Conservation (phyloP, 179 eudicot species). For the Vitellaria paradoxa region DNA sequence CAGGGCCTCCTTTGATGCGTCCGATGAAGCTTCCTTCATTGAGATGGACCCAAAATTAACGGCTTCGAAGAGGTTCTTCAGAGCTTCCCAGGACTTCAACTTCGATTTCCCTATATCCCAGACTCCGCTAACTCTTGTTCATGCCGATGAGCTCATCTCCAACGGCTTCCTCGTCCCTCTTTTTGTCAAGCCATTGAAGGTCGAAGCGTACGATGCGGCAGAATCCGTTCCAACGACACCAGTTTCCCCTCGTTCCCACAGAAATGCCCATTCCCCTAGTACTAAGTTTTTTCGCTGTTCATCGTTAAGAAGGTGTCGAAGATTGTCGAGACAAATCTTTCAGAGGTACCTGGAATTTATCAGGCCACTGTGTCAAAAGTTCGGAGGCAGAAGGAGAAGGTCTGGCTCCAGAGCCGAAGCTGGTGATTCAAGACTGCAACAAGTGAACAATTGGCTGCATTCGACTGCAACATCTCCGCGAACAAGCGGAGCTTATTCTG, state of each 20-base stretch:
- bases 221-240: constrained; percentile 23
- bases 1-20: constrained; percentile 51
- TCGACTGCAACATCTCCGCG: constrained; percentile 55
- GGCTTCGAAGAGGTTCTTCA: constrained; percentile 61
- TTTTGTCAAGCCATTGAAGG: constrained; percentile 27
- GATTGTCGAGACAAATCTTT: constrained; percentile 47
- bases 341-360: constrained; percentile 47
- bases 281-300: constrained; percentile 35
- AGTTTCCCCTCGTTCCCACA: constrained; percentile 19
- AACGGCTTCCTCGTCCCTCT: constrained; percentile 59
- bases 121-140: constrained; percentile 40
- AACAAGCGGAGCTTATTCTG: constrained; percentile 50
- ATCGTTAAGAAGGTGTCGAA: constrained; percentile 58
- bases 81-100: constrained; percentile 41
- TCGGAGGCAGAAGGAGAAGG: constrained; percentile 26
- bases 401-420: constrained; percentile 28
- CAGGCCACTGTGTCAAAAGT: constrained; percentile 40
- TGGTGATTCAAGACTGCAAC: constrained; percentile 19
- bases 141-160: constrained; percentile 74
- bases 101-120: constrained; percentile 45
- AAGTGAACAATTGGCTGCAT: constrained; percentile 19
- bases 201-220: constrained; percentile 19
- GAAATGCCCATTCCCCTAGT: constrained; percentile 11
- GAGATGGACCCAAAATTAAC: constrained; percentile 88
- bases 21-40: constrained; percentile 64